Evolutionary conservation across 2,329 filamentous ascomycete genomes (phyloP).

Genomic region (Chaetomiaceae sp.): DNA sequence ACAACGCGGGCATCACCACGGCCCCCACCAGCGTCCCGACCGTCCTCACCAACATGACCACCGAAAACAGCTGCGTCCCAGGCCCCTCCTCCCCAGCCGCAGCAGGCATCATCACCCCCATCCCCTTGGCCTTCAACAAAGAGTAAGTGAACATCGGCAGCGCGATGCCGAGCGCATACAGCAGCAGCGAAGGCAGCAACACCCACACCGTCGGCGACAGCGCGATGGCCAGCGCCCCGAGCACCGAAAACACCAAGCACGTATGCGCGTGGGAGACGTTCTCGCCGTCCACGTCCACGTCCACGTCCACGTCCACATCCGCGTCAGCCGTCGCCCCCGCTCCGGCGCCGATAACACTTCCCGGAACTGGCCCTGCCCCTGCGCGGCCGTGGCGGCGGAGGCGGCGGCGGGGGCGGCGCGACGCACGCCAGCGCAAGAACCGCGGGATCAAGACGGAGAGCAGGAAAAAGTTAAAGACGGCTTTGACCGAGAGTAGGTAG

Average conservation of each 20-base stretch:
- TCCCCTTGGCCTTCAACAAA: constrained; percentile 41
- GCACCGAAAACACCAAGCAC: constrained; percentile 37
- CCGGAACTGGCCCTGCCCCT: too few species aligned
- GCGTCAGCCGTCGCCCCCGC: too few species aligned
- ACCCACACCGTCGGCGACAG: constrained; percentile 37
- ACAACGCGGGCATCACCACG: constrained; percentile 44
- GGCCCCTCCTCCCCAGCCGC: constrained; percentile 7
- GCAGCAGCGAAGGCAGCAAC: constrained; percentile 40
- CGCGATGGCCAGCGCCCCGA: constrained; percentile 42
- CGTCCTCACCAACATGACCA: constrained; percentile 50
- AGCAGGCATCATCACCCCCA: constrained; percentile 26
- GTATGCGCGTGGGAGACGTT: constrained; percentile 35
- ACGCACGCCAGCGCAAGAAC: constrained; percentile 9
- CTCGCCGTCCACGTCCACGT: constrained; percentile 22
- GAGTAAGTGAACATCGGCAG: constrained; percentile 48
- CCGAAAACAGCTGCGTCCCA: constrained; percentile 43
- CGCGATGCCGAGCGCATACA: constrained; percentile 47
- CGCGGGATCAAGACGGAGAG: constrained; percentile 41
- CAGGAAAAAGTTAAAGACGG: constrained; percentile 44
- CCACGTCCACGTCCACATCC: background rate
- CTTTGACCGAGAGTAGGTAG: constrained; percentile 46
- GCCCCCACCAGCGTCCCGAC: constrained; percentile 45
- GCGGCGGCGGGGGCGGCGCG: too few species aligned
- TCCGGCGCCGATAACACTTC: too few species aligned
- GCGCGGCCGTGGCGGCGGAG: too few species aligned